A percentile compares a stretch with the other conserved stretches of the same genome.
phyloP scores from a whole-genome alignment of 805 yeast species.

The Lachancea sp. region DNA sequence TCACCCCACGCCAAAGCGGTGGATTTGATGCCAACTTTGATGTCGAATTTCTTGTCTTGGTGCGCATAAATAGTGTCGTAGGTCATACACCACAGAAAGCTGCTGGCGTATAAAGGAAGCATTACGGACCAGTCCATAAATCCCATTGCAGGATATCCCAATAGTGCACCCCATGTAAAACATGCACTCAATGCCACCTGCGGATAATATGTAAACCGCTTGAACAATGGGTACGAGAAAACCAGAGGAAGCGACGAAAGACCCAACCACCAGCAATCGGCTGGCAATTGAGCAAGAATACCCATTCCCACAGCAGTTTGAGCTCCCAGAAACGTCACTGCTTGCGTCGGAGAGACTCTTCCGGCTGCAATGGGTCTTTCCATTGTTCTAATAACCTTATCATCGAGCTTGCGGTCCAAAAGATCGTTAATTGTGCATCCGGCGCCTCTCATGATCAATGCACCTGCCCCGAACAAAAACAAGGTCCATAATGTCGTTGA shows the following conservation, averaged over 20 bases:
- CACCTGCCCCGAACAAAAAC: conserved; percentile 72
- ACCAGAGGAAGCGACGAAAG: conserved; percentile 75
- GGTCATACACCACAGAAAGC: conserved; percentile 88
- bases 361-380: conserved; percentile 93
- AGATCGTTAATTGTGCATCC: conserved; percentile 96
- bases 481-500: conserved; percentile 54
- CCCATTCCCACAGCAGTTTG: conserved; percentile 72
- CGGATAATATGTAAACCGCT: conserved; percentile 93
- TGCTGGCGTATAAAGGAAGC: conserved; percentile 67
- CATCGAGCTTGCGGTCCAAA: conserved; percentile 75
- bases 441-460: conserved; percentile 92
- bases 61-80: conserved; percentile 97
- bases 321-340: conserved; percentile 60
- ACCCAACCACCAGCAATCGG: conserved; percentile 76
- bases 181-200: conserved; percentile 76
- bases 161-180: conserved; percentile 89
- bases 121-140: conserved; percentile 71
- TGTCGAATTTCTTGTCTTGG: conserved; percentile 87
- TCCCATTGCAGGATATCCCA: conserved; percentile 96
- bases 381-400: conserved; percentile 78
- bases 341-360: conserved; percentile 63
- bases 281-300: conserved; percentile 66
- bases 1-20: conserved; percentile 95
- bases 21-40: conserved; percentile 86
- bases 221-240: conserved; percentile 85